phyloP scores from a whole-genome alignment of 164 flowering plant genomes.

The Berberis thunbergii region DNA sequence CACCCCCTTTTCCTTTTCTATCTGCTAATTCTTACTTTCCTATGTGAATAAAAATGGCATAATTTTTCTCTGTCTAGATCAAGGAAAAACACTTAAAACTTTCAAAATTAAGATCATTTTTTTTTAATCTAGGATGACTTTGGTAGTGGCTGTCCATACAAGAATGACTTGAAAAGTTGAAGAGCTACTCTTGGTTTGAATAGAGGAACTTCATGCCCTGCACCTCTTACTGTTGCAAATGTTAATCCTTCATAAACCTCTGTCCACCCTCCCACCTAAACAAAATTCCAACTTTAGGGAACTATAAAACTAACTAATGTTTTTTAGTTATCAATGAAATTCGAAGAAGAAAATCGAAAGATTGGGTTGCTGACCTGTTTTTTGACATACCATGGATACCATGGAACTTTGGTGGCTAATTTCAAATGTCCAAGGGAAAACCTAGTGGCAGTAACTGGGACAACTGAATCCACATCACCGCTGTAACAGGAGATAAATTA shows the following conservation, averaged over 20 bases:
- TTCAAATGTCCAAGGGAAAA: constrained; percentile 26
- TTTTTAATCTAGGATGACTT: neutral
- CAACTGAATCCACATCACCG: constrained; percentile 88
- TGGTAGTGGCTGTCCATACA: constrained; percentile 59
- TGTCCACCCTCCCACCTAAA: constrained; percentile 95
- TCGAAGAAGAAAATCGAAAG: neutral
- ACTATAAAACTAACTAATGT: neutral
- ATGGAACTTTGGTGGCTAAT: constrained; percentile 47
- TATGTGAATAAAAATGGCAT: neutral
- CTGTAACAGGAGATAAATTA: constrained; percentile 22
- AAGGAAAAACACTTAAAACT: neutral
- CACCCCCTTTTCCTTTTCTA: neutral
- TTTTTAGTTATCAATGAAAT: neutral
- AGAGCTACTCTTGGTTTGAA: constrained; percentile 72
- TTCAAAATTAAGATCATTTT: neutral
- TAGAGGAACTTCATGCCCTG: constrained; percentile 91
- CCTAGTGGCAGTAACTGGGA: constrained; percentile 92
- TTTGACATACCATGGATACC: constrained; percentile 95
- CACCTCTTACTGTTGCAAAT: constrained; percentile 81
- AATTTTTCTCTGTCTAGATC: neutral
- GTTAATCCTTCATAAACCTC: constrained; percentile 73
- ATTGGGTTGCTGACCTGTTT: constrained; percentile 50
- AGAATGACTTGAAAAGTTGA: constrained; percentile 50
- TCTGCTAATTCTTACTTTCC: neutral
- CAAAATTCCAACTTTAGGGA: neutral